Evolutionary conservation across 306 rosid species (phyloP).

Genomic region (Mucuna pruriens): DNA sequence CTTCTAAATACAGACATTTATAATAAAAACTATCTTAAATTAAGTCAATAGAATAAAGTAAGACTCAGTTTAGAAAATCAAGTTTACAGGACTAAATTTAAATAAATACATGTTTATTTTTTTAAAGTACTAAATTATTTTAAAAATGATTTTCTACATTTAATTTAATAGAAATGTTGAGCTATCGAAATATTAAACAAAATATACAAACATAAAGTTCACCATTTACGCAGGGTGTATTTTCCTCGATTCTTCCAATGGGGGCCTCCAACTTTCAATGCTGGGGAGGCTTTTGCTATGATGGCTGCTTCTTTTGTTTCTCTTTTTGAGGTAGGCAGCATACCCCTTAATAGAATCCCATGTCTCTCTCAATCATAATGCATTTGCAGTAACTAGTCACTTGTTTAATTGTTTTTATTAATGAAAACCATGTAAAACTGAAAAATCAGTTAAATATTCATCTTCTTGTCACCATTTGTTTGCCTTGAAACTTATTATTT

Average conservation of each 20-base stretch:
- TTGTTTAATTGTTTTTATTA: not conserved
- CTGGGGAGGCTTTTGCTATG: slow-evolving; percentile 85
- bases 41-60: too few species aligned
- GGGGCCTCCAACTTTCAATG: slow-evolving; percentile 87
- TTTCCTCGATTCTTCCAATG: slow-evolving; percentile 86
- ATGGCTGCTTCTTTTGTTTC: slow-evolving; percentile 82
- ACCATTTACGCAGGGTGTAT: slow-evolving; percentile 62
- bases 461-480: not conserved
- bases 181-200: too few species aligned
- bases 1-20: too few species aligned
- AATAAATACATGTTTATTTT: too few species aligned
- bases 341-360: not conserved
- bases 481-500: slow-evolving; percentile 1
- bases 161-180: too few species aligned
- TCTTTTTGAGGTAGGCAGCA: slow-evolving; percentile 66
- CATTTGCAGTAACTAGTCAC: not conserved
- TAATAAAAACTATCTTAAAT: too few species aligned
- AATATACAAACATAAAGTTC: too few species aligned
- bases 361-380: not conserved
- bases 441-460: not conserved
- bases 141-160: too few species aligned
- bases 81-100: too few species aligned
- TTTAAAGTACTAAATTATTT: too few species aligned
- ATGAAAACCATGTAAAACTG: not conserved
- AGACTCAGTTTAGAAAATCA: too few species aligned